A percentile compares a stretch with the other conserved stretches of the same genome.
Conservation (phyloP, 1,284 basidiomycete genomes). For the Ustilago bromivora region DNA sequence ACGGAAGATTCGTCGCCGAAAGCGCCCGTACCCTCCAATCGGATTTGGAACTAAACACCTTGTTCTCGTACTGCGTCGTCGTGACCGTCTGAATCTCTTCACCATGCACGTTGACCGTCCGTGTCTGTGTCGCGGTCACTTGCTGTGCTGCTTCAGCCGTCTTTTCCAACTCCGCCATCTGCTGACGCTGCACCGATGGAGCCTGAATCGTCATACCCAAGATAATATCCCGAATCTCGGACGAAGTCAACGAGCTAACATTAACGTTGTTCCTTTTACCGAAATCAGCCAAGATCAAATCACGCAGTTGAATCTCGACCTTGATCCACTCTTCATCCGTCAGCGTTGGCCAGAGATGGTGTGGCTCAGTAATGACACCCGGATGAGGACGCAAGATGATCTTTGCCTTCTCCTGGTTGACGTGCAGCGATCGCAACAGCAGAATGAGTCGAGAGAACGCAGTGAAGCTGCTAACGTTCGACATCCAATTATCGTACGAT, state of each 20-base stretch:
- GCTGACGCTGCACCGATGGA: slow-evolving; percentile 85
- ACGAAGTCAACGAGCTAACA: slow-evolving; percentile 94
- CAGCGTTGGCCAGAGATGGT: slow-evolving; percentile 96
- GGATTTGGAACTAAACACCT: slow-evolving; percentile 97
- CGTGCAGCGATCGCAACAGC: slow-evolving; percentile 93
- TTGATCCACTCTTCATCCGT: slow-evolving; percentile 99
- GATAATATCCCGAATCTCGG: slow-evolving; percentile 78
- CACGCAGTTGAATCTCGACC: slow-evolving; percentile 90
- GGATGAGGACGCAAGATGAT: slow-evolving; percentile 72
- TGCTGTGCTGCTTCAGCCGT: slow-evolving; percentile 88
- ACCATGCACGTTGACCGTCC: slow-evolving; percentile 97
- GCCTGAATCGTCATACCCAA: slow-evolving; percentile 88
- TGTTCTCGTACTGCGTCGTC: slow-evolving; percentile 97
- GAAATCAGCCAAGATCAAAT: slow-evolving; percentile 80
- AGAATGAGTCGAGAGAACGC: slow-evolving; percentile 98
- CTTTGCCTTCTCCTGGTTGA: slow-evolving; percentile 99
- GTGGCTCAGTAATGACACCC: slow-evolving; percentile 90
- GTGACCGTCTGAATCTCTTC: slow-evolving; percentile 96
- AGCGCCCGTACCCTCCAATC: slow-evolving; percentile 99
- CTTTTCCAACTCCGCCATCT: slow-evolving; percentile 99
- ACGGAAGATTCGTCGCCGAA: slow-evolving; percentile 92
- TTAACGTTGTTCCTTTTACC: slow-evolving; percentile 99
- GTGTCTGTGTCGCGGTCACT: slow-evolving; percentile 95
- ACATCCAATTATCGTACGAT: slow-evolving; percentile 98
- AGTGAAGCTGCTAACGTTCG: slow-evolving; percentile 98